phyloP scores from a whole-genome alignment of 352 stramenopile genomes.

The Phytophthora aleatoria region DNA sequence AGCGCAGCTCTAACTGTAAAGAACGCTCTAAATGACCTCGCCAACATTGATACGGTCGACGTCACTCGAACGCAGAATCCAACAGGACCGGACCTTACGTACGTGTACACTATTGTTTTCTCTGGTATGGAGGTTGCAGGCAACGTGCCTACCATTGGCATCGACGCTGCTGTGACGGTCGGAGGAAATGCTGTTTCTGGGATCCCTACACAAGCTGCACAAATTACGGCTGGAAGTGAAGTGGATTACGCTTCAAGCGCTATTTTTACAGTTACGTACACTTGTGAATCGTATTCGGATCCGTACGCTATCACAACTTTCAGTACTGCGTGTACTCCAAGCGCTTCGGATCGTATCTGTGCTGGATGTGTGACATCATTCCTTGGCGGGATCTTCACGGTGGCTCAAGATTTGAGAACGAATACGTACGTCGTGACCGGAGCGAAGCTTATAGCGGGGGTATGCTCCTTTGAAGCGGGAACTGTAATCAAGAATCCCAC shows the following conservation, averaged over 20 bases:
- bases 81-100: slow-evolving; percentile 51
- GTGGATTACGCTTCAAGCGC: slow-evolving; percentile 43
- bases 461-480: slow-evolving; percentile 63
- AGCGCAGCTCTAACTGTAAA: slow-evolving; percentile 29
- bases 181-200: slow-evolving; percentile 15
- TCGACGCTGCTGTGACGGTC: slow-evolving; percentile 54
- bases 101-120: slow-evolving; percentile 90
- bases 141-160: slow-evolving; percentile 78
- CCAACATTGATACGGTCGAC: slow-evolving; percentile 61
- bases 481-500: slow-evolving; percentile 15
- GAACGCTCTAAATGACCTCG: slow-evolving; percentile 41
- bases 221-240: slow-evolving; percentile 49
- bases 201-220: slow-evolving; percentile 45
- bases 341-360: slow-evolving; percentile 36
- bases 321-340: slow-evolving; percentile 57
- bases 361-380: slow-evolving; percentile 71
- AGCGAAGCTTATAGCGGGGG: slow-evolving; percentile 51
- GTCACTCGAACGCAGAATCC: slow-evolving; percentile 37
- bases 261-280: slow-evolving; percentile 64
- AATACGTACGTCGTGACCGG: slow-evolving; percentile 17
- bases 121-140: slow-evolving; percentile 77
- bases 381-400: slow-evolving; percentile 55
- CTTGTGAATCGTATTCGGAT: slow-evolving; percentile 88
- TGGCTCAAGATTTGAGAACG: slow-evolving; percentile 26
- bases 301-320: slow-evolving; percentile 60